phyloP scores from a whole-genome alignment of 306 rosid genomes.

The Acacia confusa region DNA sequence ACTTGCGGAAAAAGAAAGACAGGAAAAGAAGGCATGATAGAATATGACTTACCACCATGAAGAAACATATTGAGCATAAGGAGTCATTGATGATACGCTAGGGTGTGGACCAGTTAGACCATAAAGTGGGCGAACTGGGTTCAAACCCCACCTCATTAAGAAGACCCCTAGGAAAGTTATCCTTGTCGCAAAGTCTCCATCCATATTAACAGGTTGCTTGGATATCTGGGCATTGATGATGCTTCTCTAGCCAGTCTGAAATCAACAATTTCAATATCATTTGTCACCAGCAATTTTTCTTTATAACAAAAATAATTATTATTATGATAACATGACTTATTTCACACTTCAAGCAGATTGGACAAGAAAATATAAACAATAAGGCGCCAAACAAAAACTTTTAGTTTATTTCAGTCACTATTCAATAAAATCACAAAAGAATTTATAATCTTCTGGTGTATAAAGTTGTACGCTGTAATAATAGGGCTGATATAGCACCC shows the following conservation, averaged over 20 bases:
- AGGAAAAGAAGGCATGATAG: conserved; percentile 12
- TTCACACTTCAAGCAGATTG: conserved; percentile 23
- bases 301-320: conserved; percentile 20
- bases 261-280: conserved; percentile 79
- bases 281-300: conserved; percentile 85
- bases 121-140: no score
- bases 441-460: conserved; percentile 16
- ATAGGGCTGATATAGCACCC: background rate
- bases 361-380: background rate
- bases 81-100: conserved; percentile 63
- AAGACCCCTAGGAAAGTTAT: no score
- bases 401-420: background rate
- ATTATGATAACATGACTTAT: conserved; percentile 12
- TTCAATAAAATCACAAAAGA: background rate
- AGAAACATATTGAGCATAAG: conserved; percentile 89
- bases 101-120: no score
- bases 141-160: no score
- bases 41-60: conserved; percentile 79
- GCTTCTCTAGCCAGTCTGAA: conserved; percentile 86
- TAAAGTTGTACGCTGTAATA: background rate
- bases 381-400: conserved; percentile 19
- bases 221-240: no score
- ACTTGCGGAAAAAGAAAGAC: conserved; percentile 8
- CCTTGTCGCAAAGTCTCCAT: no score
- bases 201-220: no score